Evolutionary conservation across 495 filamentous ascomycete species (phyloP), one percentile per base, ranked within the genome.

Genomic region (Aspergillus bertholletiae): DNA sequence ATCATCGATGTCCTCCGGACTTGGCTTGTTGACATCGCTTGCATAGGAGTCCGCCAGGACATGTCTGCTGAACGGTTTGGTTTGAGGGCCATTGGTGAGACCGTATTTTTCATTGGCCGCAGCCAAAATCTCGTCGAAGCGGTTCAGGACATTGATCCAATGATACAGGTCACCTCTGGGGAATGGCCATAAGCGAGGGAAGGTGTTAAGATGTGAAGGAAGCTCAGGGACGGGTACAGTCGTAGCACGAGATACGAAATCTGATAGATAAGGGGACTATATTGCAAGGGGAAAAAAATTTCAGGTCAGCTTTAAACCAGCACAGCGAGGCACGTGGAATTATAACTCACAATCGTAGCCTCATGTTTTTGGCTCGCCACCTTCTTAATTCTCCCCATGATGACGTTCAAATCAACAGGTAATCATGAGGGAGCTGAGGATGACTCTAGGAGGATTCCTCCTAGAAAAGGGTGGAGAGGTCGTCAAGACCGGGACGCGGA

Each of bases 331-430:
- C 27, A 46, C 53, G 52, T 59, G 51, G 40, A 37, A 51, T 24
- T 52, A 39, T 34, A 51, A 43, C 88, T 80, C 84, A 96, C 92
- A 76, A 96, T 73, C 61, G 92, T 96, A 71, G 92, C 92, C 79
- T 88, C 87, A 77, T 98, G 94, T 73, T 94, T 93, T 62, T 86
- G 77, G 67, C 89, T 89, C 67, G 93, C 92, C 61, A 85, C 79
- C 84, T 97, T 98, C 74, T 90, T 93, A 73, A 98, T 98, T 85
- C 87, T 92, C 81, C 90, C 93, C 91, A 96, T 96, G 61, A 63
- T 78, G 65, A 59, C 63, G 62, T 57, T 65, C 55, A 34, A 51
- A 51, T 27, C 62, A 51, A 66, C 67, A 69, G 71, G 61, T 67
- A 70, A 73, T 73, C 79, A 82, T 82, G 68, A 75, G 77, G 73